Conservation (phyloP, 2,329 filamentous ascomycete species). For the Tolypocladium album region DNA sequence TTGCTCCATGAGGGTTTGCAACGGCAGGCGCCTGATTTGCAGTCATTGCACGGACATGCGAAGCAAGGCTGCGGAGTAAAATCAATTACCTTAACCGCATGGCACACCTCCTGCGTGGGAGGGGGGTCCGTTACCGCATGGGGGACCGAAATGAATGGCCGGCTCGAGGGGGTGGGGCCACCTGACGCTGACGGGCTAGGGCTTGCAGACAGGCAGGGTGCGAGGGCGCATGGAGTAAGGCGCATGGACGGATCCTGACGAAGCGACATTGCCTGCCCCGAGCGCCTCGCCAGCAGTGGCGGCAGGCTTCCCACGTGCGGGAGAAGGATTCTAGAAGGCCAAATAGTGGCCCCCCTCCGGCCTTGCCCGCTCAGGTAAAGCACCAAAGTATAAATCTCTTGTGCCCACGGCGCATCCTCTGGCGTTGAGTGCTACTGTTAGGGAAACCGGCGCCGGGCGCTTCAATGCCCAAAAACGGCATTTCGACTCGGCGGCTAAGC, state of each 20-base stretch:
- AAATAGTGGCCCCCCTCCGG: not conserved
- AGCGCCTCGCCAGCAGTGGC: not conserved
- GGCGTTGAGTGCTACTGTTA: not conserved
- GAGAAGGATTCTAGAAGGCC: slow-evolving; percentile 15
- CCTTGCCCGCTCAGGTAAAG: not conserved
- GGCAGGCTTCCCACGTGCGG: slow-evolving; percentile 7
- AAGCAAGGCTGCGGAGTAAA: not conserved
- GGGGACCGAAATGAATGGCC: not conserved
- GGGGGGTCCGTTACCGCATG: not conserved
- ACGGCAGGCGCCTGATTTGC: not conserved
- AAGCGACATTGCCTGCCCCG: not conserved
- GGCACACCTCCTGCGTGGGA: too few species aligned
- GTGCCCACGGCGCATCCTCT: not conserved
- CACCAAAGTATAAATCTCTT: not conserved
- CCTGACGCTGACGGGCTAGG: not conserved
- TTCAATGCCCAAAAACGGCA: not conserved
- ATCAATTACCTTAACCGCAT: not conserved
- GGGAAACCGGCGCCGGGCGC: not conserved
- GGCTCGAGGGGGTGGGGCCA: not conserved
- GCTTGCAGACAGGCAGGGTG: not conserved
- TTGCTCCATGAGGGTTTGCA: not conserved
- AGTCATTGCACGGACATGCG: not conserved
- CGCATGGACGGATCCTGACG: not conserved
- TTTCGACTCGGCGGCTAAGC: not conserved
- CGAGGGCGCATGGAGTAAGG: not conserved